Conservation (phyloP, 257 asterid species). For the Verbena officinalis region DNA sequence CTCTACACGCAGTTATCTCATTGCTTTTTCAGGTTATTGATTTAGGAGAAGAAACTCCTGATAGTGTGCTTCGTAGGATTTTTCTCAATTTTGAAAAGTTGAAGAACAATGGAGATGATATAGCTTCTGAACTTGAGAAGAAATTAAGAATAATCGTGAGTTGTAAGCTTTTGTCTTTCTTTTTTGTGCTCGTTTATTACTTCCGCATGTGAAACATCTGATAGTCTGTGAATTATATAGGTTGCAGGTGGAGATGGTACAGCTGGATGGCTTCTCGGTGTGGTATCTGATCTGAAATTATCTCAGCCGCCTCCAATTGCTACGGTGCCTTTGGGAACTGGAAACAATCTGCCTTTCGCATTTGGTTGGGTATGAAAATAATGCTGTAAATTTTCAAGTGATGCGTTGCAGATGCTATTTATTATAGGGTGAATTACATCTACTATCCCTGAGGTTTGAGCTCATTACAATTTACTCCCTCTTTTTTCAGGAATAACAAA, state of each 20-base stretch:
- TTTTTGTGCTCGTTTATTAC: slow-evolving; percentile 1
- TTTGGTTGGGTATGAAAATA: slow-evolving; percentile 84
- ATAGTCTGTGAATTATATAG: slow-evolving; percentile 39
- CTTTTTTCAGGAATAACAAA: no score
- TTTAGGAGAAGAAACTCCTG: slow-evolving; percentile 85
- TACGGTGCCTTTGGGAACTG: slow-evolving; percentile 94
- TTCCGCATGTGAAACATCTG: slow-evolving; percentile 14
- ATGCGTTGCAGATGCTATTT: no score
- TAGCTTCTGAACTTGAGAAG: slow-evolving; percentile 54
- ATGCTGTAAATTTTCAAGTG: not conserved
- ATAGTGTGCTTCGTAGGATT: slow-evolving; percentile 54
- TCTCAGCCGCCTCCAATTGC: slow-evolving; percentile 94
- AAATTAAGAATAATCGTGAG: slow-evolving; percentile 81
- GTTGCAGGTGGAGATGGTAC: slow-evolving; percentile 99
- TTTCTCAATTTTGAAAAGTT: slow-evolving; percentile 66
- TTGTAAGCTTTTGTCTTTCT: slow-evolving; percentile 19
- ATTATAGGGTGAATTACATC: not conserved
- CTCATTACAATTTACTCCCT: not conserved
- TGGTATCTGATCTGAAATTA: slow-evolving; percentile 88
- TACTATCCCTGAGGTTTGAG: no score
- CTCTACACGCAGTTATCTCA: slow-evolving; percentile 9
- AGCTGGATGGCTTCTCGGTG: slow-evolving; percentile 99
- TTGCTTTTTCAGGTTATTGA: slow-evolving; percentile 72
- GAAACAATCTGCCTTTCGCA: slow-evolving; percentile 96
- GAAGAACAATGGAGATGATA: slow-evolving; percentile 61